These are phyloP conservation scores for Clarireedia paspali DNA, from an alignment of 2,329 filamentous ascomycete species.

Conservation along the genomic window DNA sequence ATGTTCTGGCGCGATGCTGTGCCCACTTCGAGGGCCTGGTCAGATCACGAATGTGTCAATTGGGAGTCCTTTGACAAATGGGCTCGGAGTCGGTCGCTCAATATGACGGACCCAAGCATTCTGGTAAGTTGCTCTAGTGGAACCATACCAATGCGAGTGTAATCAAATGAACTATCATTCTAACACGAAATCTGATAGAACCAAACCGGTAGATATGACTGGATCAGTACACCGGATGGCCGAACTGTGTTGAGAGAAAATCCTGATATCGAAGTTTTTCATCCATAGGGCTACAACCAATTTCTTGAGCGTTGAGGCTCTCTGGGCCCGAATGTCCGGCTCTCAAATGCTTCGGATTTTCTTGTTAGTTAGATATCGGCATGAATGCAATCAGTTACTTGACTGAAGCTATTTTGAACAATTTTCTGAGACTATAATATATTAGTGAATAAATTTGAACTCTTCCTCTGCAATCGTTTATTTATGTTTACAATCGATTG, in stretches of 20 bases:
- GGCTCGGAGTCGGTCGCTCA: neutral
- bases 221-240: neutral
- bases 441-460: too few relatives aligned
- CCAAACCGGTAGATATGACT: neutral
- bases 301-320: neutral
- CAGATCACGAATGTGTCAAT: neutral
- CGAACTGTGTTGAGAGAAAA: neutral
- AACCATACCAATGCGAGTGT: neutral
- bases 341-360: neutral
- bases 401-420: too few relatives aligned
- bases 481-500: too few relatives aligned
- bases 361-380: neutral
- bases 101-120: neutral
- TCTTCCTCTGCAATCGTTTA: too few relatives aligned
- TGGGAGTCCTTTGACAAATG: neutral
- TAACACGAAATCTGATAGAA: neutral
- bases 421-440: too few relatives aligned
- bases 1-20: neutral
- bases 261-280: neutral
- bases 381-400: too few relatives aligned
- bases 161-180: neutral
- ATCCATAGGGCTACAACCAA: neutral
- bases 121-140: neutral
- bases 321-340: neutral
- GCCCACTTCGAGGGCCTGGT: neutral